Conservation (phyloP, 306 rosid genomes). For the Inga oerstediana region DNA sequence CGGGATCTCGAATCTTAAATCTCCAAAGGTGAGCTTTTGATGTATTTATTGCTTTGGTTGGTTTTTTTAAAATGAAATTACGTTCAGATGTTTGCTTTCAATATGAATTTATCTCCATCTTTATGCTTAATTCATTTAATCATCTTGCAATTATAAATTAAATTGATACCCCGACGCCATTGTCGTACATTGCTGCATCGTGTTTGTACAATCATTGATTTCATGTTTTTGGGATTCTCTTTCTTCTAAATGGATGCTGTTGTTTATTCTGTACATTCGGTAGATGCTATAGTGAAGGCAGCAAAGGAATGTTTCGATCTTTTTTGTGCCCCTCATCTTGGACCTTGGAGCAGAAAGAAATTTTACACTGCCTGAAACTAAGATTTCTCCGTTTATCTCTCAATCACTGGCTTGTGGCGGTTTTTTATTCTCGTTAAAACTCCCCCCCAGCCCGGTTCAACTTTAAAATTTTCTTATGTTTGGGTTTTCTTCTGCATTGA, state of each 20-base stretch:
- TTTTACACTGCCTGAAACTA: constrained; percentile 1
- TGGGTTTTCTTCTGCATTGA: constrained; percentile 13
- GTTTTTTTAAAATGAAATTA: not conserved
- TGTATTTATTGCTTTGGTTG: not conserved
- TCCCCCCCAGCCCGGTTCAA: not conserved
- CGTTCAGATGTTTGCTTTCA: constrained; percentile 5
- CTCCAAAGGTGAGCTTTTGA: constrained; percentile 35
- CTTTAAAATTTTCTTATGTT: not conserved
- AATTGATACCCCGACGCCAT: constrained; percentile 12
- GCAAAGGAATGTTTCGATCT: constrained; percentile 10
- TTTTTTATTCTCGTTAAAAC: not conserved
- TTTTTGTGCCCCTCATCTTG: constrained; percentile 14
- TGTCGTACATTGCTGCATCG: constrained; percentile 27
- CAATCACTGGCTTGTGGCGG: not conserved
- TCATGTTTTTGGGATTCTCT: not conserved
- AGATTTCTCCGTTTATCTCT: not conserved
- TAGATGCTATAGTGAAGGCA: constrained; percentile 16
- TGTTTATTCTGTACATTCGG: constrained; percentile 13
- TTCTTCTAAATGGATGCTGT: constrained; percentile 2
- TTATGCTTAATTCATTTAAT: constrained; percentile 14
- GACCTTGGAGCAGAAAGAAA: constrained; percentile 15
- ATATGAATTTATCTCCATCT: constrained; percentile 28
- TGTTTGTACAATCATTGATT: constrained; percentile 16
- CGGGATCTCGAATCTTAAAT: constrained; percentile 53
- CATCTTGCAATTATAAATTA: not conserved